Evolutionary conservation across 805 yeast genomes (phyloP), one percentile per base, ranked within the genome.

Genomic region (Saturnispora hagleri): DNA sequence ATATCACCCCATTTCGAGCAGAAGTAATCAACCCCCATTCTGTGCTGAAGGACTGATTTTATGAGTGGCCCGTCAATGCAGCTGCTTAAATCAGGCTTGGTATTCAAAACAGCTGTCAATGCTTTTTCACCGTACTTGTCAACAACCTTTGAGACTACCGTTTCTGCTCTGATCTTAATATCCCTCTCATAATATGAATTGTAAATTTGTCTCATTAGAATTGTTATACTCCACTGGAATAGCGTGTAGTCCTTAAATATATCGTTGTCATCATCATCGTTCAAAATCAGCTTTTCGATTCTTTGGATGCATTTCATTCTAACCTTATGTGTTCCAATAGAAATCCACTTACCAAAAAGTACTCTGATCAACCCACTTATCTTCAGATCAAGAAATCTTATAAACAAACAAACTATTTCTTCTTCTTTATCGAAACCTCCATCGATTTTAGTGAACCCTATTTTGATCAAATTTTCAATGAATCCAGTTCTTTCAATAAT

Each of bases 381-480:
- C 4, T 73, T 68, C 57, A 80, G 81, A 56, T 83, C 83, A 63
- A 90, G 68, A 48, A 80, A 80, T 35, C 77, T 76, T 50, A 91
- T 69, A 10, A 87, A 73, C 6, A 78, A 61, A 31, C 76, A 41
- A 3, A 41, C 46, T 26, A n/a, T 33, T 20, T 15, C 24, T 18
- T 38, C 42, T 18, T 38, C 42, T 38, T 38, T 38, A 38, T 17
- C 18, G 15, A 18, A 38, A 15, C 42, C 42, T 10, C 22, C 42
- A 4, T 38, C 42, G 3, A 31, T 31, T 13, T 31, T 31, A n/a
- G 42, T 38, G 20, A 18, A 75, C 17, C 86, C 73, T 50, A 89
- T 77, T 58, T 87, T 87, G 59, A 85, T 83, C 49, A 89, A 72
- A 67, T 87, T 81, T 52, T 84, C 89, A 67, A 88, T 87, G 53